phyloP scores from a whole-genome alignment of 139 green algal species.

The Zygnema cylindricum region DNA sequence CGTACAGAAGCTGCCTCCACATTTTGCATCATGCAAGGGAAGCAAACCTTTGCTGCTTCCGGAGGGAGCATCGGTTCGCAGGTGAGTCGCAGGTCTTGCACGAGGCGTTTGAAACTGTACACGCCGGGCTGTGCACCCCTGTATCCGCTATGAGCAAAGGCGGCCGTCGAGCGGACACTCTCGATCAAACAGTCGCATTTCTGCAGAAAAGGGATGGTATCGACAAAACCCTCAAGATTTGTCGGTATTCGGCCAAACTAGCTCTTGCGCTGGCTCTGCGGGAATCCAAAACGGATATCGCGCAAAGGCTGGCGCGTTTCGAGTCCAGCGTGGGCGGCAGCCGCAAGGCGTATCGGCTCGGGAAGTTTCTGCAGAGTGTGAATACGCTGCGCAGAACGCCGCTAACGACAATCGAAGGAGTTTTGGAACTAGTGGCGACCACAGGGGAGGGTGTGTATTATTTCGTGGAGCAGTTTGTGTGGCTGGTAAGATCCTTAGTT shows the following conservation, averaged over 20 bases:
- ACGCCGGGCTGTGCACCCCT: too few relatives aligned
- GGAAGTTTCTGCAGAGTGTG: constrained; percentile 53
- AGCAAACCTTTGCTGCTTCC: too few relatives aligned
- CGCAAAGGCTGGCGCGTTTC: constrained; percentile 22
- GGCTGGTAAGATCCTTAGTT: too few relatives aligned
- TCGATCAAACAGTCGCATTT: constrained; percentile 50
- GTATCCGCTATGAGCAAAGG: too few relatives aligned
- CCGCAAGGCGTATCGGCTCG: constrained; percentile 41
- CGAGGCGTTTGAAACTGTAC: too few relatives aligned
- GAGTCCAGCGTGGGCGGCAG: constrained; percentile 48
- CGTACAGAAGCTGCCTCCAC: too few relatives aligned
- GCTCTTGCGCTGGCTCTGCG: constrained; percentile 2
- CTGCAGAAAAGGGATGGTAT: constrained; percentile 55
- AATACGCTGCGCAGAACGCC: too few relatives aligned
- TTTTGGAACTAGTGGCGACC: constrained; percentile 46
- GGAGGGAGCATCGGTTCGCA: too few relatives aligned
- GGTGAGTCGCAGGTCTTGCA: too few relatives aligned
- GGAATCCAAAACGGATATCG: neutral
- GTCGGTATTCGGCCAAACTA: constrained; percentile 36
- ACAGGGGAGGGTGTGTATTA: constrained; percentile 49
- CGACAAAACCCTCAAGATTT: constrained; percentile 54
- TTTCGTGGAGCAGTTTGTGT: constrained; percentile 54
- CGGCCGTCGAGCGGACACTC: too few relatives aligned
- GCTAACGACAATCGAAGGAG: neutral
- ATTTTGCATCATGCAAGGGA: too few relatives aligned